Evolutionary conservation across 1,139 yeast genomes (phyloP).

Genomic region (Ogataea hybrid): DNA sequence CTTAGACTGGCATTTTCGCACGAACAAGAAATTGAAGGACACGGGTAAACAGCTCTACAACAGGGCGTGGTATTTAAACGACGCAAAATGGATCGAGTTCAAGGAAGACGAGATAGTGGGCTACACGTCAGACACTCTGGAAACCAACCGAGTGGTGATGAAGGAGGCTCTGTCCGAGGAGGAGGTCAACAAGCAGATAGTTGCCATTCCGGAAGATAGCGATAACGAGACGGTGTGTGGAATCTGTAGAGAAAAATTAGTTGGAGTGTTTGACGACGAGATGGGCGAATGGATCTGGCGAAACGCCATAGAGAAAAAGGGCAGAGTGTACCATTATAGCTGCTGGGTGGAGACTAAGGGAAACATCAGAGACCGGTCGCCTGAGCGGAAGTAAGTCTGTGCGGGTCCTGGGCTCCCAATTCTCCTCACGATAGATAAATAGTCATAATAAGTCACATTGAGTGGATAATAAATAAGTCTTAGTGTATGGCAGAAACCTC

Average conservation of each 20-base stretch:
- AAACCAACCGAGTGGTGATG: constrained; percentile 19
- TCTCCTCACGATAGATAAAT: background rate
- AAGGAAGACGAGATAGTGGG: constrained; percentile 52
- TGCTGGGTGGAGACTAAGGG: constrained; percentile 70
- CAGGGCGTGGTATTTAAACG: constrained; percentile 80
- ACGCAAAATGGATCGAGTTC: constrained; percentile 71
- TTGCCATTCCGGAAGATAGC: constrained; percentile 69
- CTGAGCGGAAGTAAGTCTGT: constrained; percentile 18
- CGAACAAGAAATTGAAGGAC: constrained; percentile 69
- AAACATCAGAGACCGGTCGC: constrained; percentile 30
- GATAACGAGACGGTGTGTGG: constrained; percentile 77
- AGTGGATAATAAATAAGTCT: background rate
- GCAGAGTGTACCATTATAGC: constrained; percentile 68
- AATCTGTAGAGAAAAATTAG: constrained; percentile 80
- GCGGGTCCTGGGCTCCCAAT: no score
- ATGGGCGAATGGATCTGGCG: constrained; percentile 96
- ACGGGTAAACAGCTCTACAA: constrained; percentile 57
- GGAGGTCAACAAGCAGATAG: constrained; percentile 41
- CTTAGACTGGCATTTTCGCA: constrained; percentile 95
- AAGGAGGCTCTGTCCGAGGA: constrained; percentile 20
- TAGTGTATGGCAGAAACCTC: background rate
- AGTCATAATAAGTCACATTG: constrained; percentile 3
- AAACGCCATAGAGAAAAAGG: constrained; percentile 65
- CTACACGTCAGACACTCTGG: constrained; percentile 20
- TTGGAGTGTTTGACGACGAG: constrained; percentile 83